A percentile compares a stretch with the other conserved stretches of the same genome.
Evolutionary conservation across 768 basidiomycete species (phyloP).

Genomic region (Mycena vitilis): DNA sequence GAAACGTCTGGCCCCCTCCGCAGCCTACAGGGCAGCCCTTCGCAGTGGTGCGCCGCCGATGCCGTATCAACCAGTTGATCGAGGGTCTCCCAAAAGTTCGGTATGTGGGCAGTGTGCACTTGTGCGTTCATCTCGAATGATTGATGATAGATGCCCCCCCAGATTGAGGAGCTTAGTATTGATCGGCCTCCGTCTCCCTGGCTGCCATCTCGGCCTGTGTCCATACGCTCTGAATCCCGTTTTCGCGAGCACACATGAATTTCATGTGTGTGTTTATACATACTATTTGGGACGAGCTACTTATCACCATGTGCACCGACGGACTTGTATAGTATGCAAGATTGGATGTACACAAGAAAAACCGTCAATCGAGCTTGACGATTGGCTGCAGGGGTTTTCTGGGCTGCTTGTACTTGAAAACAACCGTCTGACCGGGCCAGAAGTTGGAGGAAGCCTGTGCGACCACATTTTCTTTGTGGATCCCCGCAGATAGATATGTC

Average conservation of each 20-base stretch:
- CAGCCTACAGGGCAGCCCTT: constrained; percentile 33
- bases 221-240: constrained; percentile 26
- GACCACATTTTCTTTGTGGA: constrained; percentile 1
- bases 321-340: constrained; percentile 15
- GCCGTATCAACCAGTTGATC: constrained; percentile 26
- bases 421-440: constrained; percentile 10
- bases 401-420: constrained; percentile 10
- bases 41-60: constrained; percentile 25
- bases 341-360: constrained; percentile 1
- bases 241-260: constrained; percentile 29
- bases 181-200: constrained; percentile 5
- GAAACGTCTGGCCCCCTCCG: constrained; percentile 31
- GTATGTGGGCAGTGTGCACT: constrained; percentile 4
- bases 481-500: background rate
- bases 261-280: constrained; percentile 1
- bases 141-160: constrained; percentile 16
- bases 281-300: constrained; percentile 1
- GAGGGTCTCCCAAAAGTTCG: constrained; percentile 20
- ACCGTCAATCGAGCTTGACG: background rate
- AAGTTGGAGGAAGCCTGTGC: constrained; percentile 7
- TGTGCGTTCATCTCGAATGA: background rate
- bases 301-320: background rate
- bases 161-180: constrained; percentile 11
- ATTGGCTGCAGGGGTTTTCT: background rate
- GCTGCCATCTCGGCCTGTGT: constrained; percentile 19